phyloP scores from a whole-genome alignment of 106 monocot species.

The Iris macrosiphon region DNA sequence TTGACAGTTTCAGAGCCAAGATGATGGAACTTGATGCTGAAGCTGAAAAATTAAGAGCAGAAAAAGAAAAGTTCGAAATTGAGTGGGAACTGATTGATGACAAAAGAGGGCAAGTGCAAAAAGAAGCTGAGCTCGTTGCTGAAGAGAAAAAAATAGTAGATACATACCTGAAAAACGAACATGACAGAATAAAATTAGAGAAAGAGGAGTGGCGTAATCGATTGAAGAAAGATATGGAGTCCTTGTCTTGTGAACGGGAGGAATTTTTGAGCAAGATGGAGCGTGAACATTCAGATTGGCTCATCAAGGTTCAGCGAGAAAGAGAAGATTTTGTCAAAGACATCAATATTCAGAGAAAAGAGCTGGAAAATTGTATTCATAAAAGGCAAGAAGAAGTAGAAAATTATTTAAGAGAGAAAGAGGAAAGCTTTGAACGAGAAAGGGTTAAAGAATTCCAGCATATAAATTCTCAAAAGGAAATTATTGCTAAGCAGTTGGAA shows the following conservation, averaged over 20 bases:
- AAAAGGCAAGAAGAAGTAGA: conserved; percentile 65
- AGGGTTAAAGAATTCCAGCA: conserved; percentile 45
- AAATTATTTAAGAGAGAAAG: conserved; percentile 57
- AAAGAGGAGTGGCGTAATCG: conserved; percentile 64
- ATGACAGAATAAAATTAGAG: conserved; percentile 66
- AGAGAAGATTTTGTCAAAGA: conserved; percentile 70
- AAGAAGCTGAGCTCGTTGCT: conserved; percentile 47
- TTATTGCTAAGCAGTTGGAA: conserved; percentile 44
- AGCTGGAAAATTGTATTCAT: conserved; percentile 47
- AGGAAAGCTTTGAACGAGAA: conserved; percentile 62
- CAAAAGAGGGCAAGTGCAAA: conserved; percentile 60
- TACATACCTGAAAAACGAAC: conserved; percentile 65
- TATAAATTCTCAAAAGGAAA: conserved; percentile 64
- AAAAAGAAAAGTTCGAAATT: conserved; percentile 90
- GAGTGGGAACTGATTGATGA: conserved; percentile 94
- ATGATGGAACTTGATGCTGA: conserved; percentile 48
- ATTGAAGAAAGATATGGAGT: conserved; percentile 49
- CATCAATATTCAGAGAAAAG: conserved; percentile 57
- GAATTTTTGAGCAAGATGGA: conserved; percentile 65
- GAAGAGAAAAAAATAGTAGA: conserved; percentile 50
- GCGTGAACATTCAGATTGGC: conserved; percentile 62
- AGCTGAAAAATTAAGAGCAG: conserved; percentile 55
- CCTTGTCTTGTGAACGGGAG: conserved; percentile 60
- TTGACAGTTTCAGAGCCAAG: conserved; percentile 77
- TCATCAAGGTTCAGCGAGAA: conserved; percentile 66